Evolutionary conservation across 2,329 filamentous ascomycete species (phyloP).

Genomic region (Fusarium tjaetaba): DNA sequence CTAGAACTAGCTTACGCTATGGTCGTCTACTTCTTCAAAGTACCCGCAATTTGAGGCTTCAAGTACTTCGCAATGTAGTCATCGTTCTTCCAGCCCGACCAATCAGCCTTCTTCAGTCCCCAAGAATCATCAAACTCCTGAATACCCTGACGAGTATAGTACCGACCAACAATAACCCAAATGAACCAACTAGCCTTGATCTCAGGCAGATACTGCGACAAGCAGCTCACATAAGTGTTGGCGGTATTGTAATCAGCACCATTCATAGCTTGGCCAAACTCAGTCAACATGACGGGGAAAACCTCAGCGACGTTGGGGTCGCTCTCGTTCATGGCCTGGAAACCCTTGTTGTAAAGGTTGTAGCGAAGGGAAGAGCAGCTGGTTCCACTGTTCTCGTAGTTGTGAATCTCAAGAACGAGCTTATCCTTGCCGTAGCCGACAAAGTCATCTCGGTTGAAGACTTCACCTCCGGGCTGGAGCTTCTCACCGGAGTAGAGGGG

Average conservation of each 20-base stretch:
- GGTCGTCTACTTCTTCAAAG: not conserved
- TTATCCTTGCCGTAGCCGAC: conserved; percentile 59
- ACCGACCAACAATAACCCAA: conserved; percentile 67
- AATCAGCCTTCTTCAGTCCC: conserved; percentile 65
- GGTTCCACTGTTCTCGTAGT: conserved; percentile 63
- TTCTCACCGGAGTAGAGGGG: conserved; percentile 61
- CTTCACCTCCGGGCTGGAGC: conserved; percentile 57
- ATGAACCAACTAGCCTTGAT: conserved; percentile 65
- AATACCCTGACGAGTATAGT: conserved; percentile 63
- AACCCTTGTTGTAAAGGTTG: conserved; percentile 62
- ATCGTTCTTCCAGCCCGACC: conserved; percentile 60
- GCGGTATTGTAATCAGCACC: conserved; percentile 52
- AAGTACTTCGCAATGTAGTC: conserved; percentile 51
- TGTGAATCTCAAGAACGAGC: conserved; percentile 69
- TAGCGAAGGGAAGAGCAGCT: conserved; percentile 58
- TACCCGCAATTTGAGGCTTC: conserved; percentile 13
- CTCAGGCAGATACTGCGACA: conserved; percentile 58
- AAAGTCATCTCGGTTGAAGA: conserved; percentile 59
- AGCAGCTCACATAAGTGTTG: conserved; percentile 61
- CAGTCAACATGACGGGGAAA: conserved; percentile 57
- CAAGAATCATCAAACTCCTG: conserved; percentile 68
- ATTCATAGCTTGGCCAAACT: conserved; percentile 64
- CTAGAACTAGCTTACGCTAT: accelerated
- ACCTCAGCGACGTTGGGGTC: conserved; percentile 50
- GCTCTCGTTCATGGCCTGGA: conserved; percentile 58